phyloP scores from a whole-genome alignment of 345 rosid genomes.

The Limnanthes douglasii region DNA sequence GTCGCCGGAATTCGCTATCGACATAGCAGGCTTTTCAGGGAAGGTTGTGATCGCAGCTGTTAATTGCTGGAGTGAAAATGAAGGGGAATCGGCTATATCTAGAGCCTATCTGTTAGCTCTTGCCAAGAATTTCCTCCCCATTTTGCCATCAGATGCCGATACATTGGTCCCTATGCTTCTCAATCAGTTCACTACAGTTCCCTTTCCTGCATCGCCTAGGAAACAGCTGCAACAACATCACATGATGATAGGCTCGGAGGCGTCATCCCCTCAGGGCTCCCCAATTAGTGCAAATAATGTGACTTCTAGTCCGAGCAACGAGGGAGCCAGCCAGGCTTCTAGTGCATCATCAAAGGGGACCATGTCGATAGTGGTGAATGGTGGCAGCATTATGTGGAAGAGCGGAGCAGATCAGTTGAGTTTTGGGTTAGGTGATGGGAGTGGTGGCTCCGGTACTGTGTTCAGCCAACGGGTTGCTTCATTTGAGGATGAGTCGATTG shows the following conservation, averaged over 20 bases:
- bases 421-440: constrained; percentile 35
- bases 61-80: constrained; percentile 11
- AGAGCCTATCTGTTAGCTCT: constrained; percentile 61
- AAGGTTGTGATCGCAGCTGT: constrained; percentile 46
- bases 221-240: constrained; percentile 21
- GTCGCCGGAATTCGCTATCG: constrained; percentile 45
- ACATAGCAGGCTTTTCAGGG: constrained; percentile 53
- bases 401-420: constrained; percentile 34
- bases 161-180: constrained; percentile 43
- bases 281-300: constrained; percentile 31
- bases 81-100: constrained; percentile 29
- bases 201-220: constrained; percentile 27
- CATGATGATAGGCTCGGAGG: constrained; percentile 25
- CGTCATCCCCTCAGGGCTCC: constrained; percentile 63
- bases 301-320: constrained; percentile 36
- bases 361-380: constrained; percentile 28
- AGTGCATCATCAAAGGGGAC: constrained; percentile 28
- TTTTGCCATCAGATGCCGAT: constrained; percentile 52
- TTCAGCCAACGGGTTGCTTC: constrained; percentile 48
- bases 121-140: constrained; percentile 55
- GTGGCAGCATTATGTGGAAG: constrained; percentile 40
- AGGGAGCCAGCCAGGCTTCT: constrained; percentile 24
- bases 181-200: constrained; percentile 36
- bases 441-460: constrained; percentile 30
- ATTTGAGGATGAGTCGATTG: constrained; percentile 76